phyloP scores from a whole-genome alignment of 1,139 yeast genomes.

The Hyphopichia wangnamkhiaoensis region DNA sequence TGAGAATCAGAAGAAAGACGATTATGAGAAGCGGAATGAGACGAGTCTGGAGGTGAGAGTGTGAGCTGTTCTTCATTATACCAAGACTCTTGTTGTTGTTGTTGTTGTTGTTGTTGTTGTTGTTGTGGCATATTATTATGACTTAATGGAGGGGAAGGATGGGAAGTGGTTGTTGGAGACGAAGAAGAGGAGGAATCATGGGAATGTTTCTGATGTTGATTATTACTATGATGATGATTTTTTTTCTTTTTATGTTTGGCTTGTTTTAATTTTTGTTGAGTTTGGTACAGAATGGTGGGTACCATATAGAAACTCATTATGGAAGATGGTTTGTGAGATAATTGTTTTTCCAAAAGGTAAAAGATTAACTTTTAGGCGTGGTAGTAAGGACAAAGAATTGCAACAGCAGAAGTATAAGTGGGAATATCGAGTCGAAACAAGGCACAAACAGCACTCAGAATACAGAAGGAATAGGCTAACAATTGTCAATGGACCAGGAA shows the following conservation, averaged over 20 bases:
- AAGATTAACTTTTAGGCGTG: neutral
- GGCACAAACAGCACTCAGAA: too few relatives aligned
- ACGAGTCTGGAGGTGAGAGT: neutral
- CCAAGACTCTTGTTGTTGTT: neutral
- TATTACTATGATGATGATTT: slow-evolving; percentile 2
- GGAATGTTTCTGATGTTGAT: neutral
- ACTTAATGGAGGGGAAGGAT: slow-evolving; percentile 1
- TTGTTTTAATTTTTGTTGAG: slow-evolving; percentile 30
- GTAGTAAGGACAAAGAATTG: too few relatives aligned
- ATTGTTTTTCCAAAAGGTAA: neutral
- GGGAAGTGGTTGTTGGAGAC: neutral
- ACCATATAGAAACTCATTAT: slow-evolving; percentile 33
- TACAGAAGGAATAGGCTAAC: too few relatives aligned
- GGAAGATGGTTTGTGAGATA: neutral
- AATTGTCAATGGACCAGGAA: too few relatives aligned
- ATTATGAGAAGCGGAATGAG: neutral
- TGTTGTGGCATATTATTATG: neutral
- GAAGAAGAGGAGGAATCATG: neutral
- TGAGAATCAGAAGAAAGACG: neutral
- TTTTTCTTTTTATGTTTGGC: slow-evolving; percentile 15
- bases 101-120: neutral
- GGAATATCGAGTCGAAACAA: too few relatives aligned
- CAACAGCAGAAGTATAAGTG: too few relatives aligned
- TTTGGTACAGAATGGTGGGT: slow-evolving; percentile 34
- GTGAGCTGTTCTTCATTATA: neutral